These are phyloP conservation scores for Sideroxylon spinosum DNA, from an alignment of 179 eudicot species.

Conservation along the genomic window DNA sequence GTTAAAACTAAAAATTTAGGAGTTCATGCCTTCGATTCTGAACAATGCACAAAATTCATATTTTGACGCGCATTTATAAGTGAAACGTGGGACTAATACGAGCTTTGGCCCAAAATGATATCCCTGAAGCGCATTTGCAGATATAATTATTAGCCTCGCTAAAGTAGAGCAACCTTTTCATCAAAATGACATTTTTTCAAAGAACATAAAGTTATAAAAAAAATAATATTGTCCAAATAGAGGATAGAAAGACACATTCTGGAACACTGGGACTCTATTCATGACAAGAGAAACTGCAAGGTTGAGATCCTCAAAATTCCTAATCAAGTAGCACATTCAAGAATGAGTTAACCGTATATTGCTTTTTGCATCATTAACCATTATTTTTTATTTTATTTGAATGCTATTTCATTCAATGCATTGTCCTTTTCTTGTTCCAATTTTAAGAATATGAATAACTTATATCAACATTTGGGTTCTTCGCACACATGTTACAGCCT, in stretches of 20 bases:
- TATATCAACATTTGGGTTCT: neutral
- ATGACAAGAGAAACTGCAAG: neutral
- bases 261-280: neutral
- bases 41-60: neutral
- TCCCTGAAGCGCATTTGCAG: neutral
- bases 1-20: too few relatives aligned
- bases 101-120: neutral
- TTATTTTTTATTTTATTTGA: too few relatives aligned
- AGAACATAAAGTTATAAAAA: too few relatives aligned
- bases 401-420: too few relatives aligned
- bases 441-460: neutral
- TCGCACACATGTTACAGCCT: neutral
- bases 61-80: neutral
- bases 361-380: too few relatives aligned
- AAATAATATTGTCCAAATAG: neutral
- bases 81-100: neutral
- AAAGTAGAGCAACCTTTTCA: neutral
- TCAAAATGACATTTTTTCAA: neutral
- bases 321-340: slow-evolving; percentile 2
- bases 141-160: neutral
- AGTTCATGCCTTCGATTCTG: too few relatives aligned
- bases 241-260: neutral
- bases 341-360: neutral
- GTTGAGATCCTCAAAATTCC: neutral
- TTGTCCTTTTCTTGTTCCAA: neutral